Evolutionary conservation across 345 rosid species (phyloP).

Genomic region (Pelargonium nanum): DNA sequence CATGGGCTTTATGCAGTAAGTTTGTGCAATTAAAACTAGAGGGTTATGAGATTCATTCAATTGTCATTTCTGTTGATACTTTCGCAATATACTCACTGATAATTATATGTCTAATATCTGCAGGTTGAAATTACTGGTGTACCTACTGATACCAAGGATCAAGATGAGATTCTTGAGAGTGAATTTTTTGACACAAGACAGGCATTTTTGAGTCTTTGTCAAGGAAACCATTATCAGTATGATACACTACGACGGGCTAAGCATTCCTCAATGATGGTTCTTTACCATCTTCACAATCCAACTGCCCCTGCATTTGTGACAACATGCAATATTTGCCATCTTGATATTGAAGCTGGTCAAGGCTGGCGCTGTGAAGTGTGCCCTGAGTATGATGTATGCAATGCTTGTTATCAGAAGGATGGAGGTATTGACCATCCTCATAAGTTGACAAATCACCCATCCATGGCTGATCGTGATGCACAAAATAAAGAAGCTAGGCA

Average conservation of each 20-base stretch:
- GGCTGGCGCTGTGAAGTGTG: slow-evolving; percentile 99
- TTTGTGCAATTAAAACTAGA: slow-evolving; percentile 9
- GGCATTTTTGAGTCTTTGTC: slow-evolving; percentile 96
- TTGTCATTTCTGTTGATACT: slow-evolving; percentile 5
- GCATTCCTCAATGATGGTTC: slow-evolving; percentile 99
- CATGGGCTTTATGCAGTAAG: slow-evolving; percentile 75
- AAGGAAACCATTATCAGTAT: slow-evolving; percentile 98
- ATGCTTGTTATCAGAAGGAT: slow-evolving; percentile 72
- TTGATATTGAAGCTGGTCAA: slow-evolving; percentile 94
- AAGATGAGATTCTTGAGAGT: slow-evolving; percentile 94
- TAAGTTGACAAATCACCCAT: slow-evolving; percentile 86
- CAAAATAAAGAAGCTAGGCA: slow-evolving; percentile 98
- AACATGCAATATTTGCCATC: slow-evolving; percentile 76
- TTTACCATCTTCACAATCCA: slow-evolving; percentile 97
- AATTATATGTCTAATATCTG: slow-evolving; percentile 10
- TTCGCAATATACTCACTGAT: not conserved
- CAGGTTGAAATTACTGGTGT: slow-evolving; percentile 67
- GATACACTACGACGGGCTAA: slow-evolving; percentile 96
- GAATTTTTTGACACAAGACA: slow-evolving; percentile 97
- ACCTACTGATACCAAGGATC: slow-evolving; percentile 73
- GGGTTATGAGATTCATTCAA: not conserved
- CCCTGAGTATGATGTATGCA: slow-evolving; percentile 93
- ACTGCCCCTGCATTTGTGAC: slow-evolving; percentile 97
- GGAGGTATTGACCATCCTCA: slow-evolving; percentile 85
- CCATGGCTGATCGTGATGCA: slow-evolving; percentile 81